Evolutionary conservation across 2,329 filamentous ascomycete genomes (phyloP), one percentile per base, ranked within the genome.

Genomic region (Botrytis hyacinthi): DNA sequence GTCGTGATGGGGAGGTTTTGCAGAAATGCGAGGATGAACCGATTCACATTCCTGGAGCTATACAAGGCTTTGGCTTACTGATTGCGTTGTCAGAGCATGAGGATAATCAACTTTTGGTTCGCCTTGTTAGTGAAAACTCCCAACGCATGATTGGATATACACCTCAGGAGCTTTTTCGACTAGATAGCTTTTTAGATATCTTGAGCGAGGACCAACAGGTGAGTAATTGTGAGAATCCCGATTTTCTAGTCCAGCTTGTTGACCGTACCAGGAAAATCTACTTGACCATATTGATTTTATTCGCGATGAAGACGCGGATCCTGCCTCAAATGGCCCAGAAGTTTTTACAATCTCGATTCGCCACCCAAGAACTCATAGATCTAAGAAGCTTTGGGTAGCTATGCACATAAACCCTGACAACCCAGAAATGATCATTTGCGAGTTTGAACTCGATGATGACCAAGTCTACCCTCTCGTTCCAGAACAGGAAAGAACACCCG

Each of bases 1-100:
- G 94, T 9, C 87, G 92, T 72, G 90, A 93, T 71, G 91, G 90
- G 2, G 87, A 89, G 2, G 88, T 87, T 0, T 83, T 96, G 62
- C 92, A 97, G 80, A 88, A 90, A 70, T 97, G 94, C 79, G 94
- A 97, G 81, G 94, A 97, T 79, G 94, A 97, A 79, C 94, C 94
- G 0, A 97, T 97, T 40, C 93, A 95, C 76, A 91, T 94, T 1
- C 94, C 71, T 5, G 71, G 71, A 40, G 71, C 71, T 5, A 40
- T 72, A 37, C 71, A 94, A 0, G 94, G 94, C 1, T 97, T 97
- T 77, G 94, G 94, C 1, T 85, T 93, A 6, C 84, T 97, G 37
- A 79, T 97, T 46, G 93, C 91, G 0, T 82, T 97, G 32, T 88
- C 90, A 71, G 92, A 95, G 80, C 90, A 93, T 71, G 80, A 83